phyloP scores from a whole-genome alignment of 1,284 basidiomycete species.

The Cutaneotrichosporon sp. region DNA sequence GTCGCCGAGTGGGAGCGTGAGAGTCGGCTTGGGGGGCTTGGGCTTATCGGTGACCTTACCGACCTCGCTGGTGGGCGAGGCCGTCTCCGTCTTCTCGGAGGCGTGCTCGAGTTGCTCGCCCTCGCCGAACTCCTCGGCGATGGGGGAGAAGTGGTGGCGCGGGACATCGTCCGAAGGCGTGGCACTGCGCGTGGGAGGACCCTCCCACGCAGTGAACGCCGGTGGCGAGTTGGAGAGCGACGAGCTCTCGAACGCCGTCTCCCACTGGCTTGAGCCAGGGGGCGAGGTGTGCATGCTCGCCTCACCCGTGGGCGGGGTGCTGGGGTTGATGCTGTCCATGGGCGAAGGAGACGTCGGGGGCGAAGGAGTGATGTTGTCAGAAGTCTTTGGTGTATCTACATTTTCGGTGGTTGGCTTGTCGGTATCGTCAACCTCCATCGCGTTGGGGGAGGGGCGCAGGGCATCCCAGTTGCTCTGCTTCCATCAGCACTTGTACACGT shows the following conservation, averaged over 20 bases:
- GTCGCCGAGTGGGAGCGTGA: neutral
- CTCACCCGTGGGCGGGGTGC: neutral
- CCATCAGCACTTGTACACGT: neutral
- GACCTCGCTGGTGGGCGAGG: neutral
- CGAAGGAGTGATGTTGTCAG: constrained; percentile 2
- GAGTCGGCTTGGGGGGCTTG: neutral
- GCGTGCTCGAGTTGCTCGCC: constrained; percentile 4
- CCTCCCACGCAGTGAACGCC: constrained; percentile 13
- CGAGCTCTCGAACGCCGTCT: constrained; percentile 13
- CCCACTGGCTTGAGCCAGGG: constrained; percentile 9
- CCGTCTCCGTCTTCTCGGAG: constrained; percentile 9
- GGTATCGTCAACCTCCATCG: neutral
- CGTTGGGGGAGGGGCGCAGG: neutral
- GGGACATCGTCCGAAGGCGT: constrained; percentile 8
- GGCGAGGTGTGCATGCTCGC: constrained; percentile 9
- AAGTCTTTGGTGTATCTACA: neutral
- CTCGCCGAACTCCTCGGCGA: constrained; percentile 11
- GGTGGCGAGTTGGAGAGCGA: constrained; percentile 5
- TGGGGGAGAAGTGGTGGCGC: constrained; percentile 7
- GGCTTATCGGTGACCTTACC: neutral
- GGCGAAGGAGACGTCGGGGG: neutral
- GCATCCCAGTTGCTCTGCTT: constrained; percentile 6
- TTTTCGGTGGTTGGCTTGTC: constrained; percentile 1
- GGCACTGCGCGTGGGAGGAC: constrained; percentile 12
- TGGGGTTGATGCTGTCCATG: constrained; percentile 1